Base-by-base conservation (phyloP, 139 green algal genomes). In the Picochlorum sp. region DNA sequence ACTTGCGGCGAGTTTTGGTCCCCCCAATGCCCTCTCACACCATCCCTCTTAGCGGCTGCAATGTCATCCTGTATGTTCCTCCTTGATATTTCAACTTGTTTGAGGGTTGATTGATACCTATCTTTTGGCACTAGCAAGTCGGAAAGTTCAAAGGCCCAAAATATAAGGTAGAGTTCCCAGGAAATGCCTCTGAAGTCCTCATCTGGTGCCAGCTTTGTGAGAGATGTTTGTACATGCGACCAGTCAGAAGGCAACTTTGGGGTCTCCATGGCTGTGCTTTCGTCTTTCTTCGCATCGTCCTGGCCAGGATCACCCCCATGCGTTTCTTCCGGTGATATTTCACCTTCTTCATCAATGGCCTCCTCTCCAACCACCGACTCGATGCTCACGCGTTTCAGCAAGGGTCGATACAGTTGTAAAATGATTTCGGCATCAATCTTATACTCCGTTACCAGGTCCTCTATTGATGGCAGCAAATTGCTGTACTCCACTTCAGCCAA, bases 131-230 rank as follows among this genome's bases (percentile, higher is more conserved):
- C 79, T 45, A 87, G 69, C 4, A 94, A 72, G 73, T 93, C 86
- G 16, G 74, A 65, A 34, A 89, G 69, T n/a, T 72, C 63, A 26
- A 90, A 76, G 18, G 60, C 65, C 87, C 87, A 95, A 68, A 93
- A 95, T 3, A 68, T 72, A 45, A 80, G 32, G 74, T 89, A 95
- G 20, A 94, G 62, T 24, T 82, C 58, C 9, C 76, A 73, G 2
- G 68, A 80, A 4, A 92, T 66, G 41, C 30, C 69, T n/a, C 73
- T 34, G 78, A 77, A 84, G 16, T 56, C 50, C 13, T 21, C 20
- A 23, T 49, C 28, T 4, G 71, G 38, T 21, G 66, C 52, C 72
- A 73, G 23, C 20, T 28, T 41, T 51, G 66, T n/a, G 73, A 59
- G 37, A 52, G 73, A 28, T 21, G 26, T 59, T 18, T 52, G 34